Percentiles rank a stretch among this genome's conserved stretches.
Evolutionary conservation across 495 filamentous ascomycete genomes (phyloP).

Genomic region (Trichocladium antarcticum): DNA sequence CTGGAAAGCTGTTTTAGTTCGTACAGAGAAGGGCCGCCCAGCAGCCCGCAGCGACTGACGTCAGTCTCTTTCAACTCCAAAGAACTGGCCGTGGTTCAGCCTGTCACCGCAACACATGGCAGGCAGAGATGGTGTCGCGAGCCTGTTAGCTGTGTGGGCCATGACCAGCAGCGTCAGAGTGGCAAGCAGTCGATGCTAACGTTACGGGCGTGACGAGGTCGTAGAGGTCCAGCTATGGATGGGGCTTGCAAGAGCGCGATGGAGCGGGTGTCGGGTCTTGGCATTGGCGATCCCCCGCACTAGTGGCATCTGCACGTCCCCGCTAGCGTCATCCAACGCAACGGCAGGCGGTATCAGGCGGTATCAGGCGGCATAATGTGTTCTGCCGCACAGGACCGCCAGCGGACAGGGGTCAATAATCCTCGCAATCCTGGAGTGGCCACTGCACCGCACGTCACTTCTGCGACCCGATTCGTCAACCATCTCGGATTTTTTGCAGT

Average conservation of each 20-base stretch:
- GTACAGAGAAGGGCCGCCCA: no score
- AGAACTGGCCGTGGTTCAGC: no score
- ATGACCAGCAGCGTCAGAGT: not conserved
- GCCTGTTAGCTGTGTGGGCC: not conserved
- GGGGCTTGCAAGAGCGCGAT: not conserved
- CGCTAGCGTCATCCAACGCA: no score
- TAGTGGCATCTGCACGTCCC: not conserved
- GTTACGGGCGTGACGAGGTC: not conserved
- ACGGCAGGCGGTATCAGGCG: not conserved
- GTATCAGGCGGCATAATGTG: not conserved
- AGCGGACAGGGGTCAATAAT: no score
- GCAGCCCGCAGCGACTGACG: no score
- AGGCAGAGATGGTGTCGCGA: no score
- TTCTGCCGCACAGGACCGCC: not conserved
- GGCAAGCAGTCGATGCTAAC: constrained; percentile 1
- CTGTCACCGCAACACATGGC: no score
- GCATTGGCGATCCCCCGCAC: constrained; percentile 3
- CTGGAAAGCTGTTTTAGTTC: no score
- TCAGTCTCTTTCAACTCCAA: no score
- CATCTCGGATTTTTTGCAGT: not conserved
- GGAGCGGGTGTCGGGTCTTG: not conserved
- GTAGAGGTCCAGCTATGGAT: not conserved
- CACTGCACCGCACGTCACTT: no score
- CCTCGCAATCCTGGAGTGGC: no score
- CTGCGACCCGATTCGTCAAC: no score